Evolutionary conservation across 257 asterid genomes (phyloP), one percentile per base, ranked within the genome.

Genomic region (Solanum chiquidenum): DNA sequence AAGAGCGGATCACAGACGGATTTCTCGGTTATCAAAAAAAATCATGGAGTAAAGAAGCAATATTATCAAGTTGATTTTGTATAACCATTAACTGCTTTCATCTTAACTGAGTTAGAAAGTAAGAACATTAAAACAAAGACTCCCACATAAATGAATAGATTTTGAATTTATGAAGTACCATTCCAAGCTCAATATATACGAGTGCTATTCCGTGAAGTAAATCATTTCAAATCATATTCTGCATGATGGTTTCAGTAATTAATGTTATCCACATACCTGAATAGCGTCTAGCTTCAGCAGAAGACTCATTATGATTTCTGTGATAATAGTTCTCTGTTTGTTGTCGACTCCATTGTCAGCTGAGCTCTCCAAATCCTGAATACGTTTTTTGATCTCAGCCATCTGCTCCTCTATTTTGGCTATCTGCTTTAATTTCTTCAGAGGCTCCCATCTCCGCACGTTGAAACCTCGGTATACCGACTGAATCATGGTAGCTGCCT

Each of bases 391-490:
- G 9, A 95, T 86, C 90, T 79, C 89, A 25, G 87, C 89, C 33
- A 89, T 87, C 86, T 91, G 90, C 85, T 92, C 94, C 8, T 90
- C 90, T 69, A 96, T 91, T 60, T 82, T 38, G 40, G 93, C 93
- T 87, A 95, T 90, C 83, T 91, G 90, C 91, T 90, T 94, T 90
- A 95, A 87, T 89, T 96, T 96, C 89, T 92, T 91, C 35, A 95
- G 23, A 38, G 95, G 92, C 87, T 93, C 94, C 97, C 94, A 91
- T 90, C 91, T 93, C 25, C 98, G 92, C 35, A 90, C 79, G 34
- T 90, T 95, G 91, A 88, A 93, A 66, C 95, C 95, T n/a, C 96
- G 98, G 86, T 91, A 96, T 35, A 91, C 93, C 10, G 98, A 90
- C 87, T 96, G 98, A 69, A 96, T 93, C 68, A 90, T 44, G 38